A percentile compares a stretch with the other conserved stretches of the same genome.
These are phyloP conservation scores for Zymoseptoria crescenta DNA, from an alignment of 2,329 filamentous ascomycete species.

Conservation along the genomic window DNA sequence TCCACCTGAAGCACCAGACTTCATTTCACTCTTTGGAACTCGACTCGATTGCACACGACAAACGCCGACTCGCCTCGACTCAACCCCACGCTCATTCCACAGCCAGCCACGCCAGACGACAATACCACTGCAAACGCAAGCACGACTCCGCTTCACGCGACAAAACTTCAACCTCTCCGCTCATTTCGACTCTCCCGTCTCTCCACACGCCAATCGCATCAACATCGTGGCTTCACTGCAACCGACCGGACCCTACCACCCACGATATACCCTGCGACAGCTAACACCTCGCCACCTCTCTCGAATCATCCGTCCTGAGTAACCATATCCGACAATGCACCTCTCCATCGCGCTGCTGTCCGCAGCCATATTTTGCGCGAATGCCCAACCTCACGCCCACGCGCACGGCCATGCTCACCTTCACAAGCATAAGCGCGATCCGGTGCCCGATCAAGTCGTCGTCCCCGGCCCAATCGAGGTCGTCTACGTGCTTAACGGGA, in stretches of 20 bases:
- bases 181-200: background rate
- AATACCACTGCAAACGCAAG: background rate
- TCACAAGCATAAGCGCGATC: conserved; percentile 50
- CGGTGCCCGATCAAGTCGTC: conserved; percentile 42
- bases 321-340: conserved; percentile 28
- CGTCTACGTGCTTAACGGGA: conserved; percentile 63
- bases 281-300: conserved; percentile 2
- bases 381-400: conserved; percentile 48
- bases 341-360: conserved; percentile 29
- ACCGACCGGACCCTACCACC: conserved; percentile 10
- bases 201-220: conserved; percentile 1
- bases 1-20: conserved; percentile 10
- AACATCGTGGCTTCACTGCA: conserved; percentile 20
- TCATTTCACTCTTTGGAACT: conserved; percentile 19
- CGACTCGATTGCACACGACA: background rate
- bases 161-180: background rate
- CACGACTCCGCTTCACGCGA: background rate
- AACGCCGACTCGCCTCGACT: conserved; percentile 2
- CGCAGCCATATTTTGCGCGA: conserved; percentile 36
- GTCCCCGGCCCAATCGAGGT: conserved; percentile 56
- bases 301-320: conserved; percentile 5
- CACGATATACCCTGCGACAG: conserved; percentile 7
- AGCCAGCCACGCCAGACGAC: background rate
- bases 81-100: conserved; percentile 3
- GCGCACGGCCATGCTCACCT: conserved; percentile 53